Base-by-base conservation (phyloP, 1,284 basidiomycete genomes). In the Puccinia polysora region DNA sequence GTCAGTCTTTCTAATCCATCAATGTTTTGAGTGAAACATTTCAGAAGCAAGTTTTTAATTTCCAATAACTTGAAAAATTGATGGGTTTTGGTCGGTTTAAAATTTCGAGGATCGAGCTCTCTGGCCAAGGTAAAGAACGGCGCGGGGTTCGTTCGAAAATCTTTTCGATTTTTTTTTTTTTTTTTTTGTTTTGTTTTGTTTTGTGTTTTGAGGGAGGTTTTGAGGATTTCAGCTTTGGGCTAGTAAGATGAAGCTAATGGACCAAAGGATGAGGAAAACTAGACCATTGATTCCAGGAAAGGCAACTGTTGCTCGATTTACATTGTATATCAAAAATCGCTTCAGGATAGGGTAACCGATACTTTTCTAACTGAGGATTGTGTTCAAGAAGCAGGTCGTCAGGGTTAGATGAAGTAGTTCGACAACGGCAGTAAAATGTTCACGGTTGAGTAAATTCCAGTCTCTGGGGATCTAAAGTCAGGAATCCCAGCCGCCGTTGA, bases 1-100 rank as follows among this genome's bases (percentile, higher is more conserved):
- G 92, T 89, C 0, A 87, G 84, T 2, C 90, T 85, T 79, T 97
- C 95, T 20, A 98, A 85, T 0, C 91, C 96, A 79, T 97, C 95
- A 49, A 80, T 79, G 74, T 82, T 81, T 65, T 81, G 80, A 12
- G 91, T 92, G 77, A 91, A 91, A 80, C 89, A 89, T 47, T 84
- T 87, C 73, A 86, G 84, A 0, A 95, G 83, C 30, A 88, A 82
- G 0, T 80, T 78, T 76, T 88, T 87, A 23, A 85, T 81, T 36
- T 86, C 82, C 47, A 95, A 83, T 23, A 95, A 84, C 50, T 84
- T 85, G 75, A 97, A 86, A 81, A 97, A 97, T 65, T 91, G 89
- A 78, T 98, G 95, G 0, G 93, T 88, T 0, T 86, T 81, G 0
- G 94, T 96, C 0, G 95, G 95, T 53, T 87, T 84, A 80, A 87